A percentile compares a stretch with the other conserved stretches of the same genome.
phyloP scores from a whole-genome alignment of 2,329 filamentous ascomycete genomes.

The Diplodia intermedia region DNA sequence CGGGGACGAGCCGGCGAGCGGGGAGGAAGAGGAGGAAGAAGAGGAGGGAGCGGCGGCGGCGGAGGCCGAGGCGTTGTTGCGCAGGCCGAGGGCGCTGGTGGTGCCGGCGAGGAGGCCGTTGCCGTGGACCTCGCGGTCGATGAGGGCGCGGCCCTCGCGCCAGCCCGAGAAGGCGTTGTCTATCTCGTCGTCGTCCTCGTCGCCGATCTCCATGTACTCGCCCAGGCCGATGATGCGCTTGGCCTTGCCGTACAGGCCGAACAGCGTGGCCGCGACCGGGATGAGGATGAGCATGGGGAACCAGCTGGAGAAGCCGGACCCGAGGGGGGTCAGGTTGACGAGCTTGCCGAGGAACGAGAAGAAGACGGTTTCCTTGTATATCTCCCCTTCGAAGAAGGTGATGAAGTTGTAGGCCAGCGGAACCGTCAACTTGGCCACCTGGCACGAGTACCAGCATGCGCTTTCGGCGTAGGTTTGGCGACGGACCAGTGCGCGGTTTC shows the following conservation, averaged over 20 bases:
- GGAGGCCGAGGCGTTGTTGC: slow-evolving; percentile 4
- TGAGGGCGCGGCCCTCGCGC: slow-evolving; percentile 89
- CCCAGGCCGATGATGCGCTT: slow-evolving; percentile 81
- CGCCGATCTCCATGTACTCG: slow-evolving; percentile 67
- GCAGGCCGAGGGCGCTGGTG: slow-evolving; percentile 35
- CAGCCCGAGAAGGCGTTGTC: slow-evolving; percentile 75
- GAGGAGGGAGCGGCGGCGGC: neutral
- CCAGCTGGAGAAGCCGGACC: slow-evolving; percentile 82
- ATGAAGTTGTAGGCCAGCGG: slow-evolving; percentile 96
- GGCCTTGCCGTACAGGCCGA: slow-evolving; percentile 86
- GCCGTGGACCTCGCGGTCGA: slow-evolving; percentile 75
- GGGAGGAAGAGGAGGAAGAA: slow-evolving; percentile 26
- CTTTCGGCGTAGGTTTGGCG: slow-evolving; percentile 92
- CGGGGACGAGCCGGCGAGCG: slow-evolving; percentile 18
- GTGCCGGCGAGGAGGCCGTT: slow-evolving; percentile 45
- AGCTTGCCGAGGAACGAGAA: slow-evolving; percentile 83
- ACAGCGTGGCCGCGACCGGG: slow-evolving; percentile 83
- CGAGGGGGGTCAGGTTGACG: slow-evolving; percentile 82
- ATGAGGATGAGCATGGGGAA: slow-evolving; percentile 89
- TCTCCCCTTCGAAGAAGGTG: slow-evolving; percentile 77
- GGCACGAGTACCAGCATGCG: slow-evolving; percentile 93
- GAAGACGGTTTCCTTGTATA: slow-evolving; percentile 82
- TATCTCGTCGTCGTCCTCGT: slow-evolving; percentile 66
- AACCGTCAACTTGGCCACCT: slow-evolving; percentile 90
- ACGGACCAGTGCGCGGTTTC: slow-evolving; percentile 85